Conservation (phyloP, 1,284 basidiomycete species). For the Somion occarium region DNA sequence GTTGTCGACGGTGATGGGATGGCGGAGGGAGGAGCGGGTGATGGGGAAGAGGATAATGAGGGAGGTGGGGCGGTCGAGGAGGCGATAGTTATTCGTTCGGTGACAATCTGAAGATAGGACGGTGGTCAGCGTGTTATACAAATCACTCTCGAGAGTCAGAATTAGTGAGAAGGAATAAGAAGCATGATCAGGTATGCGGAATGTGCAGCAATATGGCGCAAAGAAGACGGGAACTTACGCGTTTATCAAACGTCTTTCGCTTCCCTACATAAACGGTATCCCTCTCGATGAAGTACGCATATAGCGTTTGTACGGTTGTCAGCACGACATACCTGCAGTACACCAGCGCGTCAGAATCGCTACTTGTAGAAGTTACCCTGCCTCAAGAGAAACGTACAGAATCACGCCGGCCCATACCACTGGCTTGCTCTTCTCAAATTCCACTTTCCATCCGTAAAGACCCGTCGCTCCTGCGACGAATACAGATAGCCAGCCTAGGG, state of each 20-base stretch:
- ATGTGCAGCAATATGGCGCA: neutral
- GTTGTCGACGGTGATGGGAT: too few relatives aligned
- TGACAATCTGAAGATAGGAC: constrained; percentile 59
- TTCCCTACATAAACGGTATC: constrained; percentile 79
- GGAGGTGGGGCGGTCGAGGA: constrained; percentile 55
- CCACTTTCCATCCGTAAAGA: constrained; percentile 77
- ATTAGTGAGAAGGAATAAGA: constrained; percentile 2
- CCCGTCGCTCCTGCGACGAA: constrained; percentile 77
- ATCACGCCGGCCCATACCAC: constrained; percentile 76
- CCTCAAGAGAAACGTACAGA: constrained; percentile 35
- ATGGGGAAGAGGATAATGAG: too few relatives aligned
- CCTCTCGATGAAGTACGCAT: constrained; percentile 78
- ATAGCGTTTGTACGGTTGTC: constrained; percentile 66
- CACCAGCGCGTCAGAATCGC: neutral
- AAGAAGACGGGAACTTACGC: constrained; percentile 44
- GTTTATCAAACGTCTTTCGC: constrained; percentile 79
- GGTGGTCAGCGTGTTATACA: neutral
- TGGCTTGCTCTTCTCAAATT: constrained; percentile 84
- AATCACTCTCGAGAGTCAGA: neutral
- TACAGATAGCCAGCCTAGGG: constrained; percentile 80
- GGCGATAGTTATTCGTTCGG: constrained; percentile 72
- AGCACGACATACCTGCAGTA: constrained; percentile 64
- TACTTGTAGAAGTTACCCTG: neutral
- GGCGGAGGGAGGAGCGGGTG: constrained; percentile 2
- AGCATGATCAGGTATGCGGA: neutral